These are phyloP conservation scores for Silene conica DNA, from an alignment of 148 eudicot species.

Conservation along the genomic window DNA sequence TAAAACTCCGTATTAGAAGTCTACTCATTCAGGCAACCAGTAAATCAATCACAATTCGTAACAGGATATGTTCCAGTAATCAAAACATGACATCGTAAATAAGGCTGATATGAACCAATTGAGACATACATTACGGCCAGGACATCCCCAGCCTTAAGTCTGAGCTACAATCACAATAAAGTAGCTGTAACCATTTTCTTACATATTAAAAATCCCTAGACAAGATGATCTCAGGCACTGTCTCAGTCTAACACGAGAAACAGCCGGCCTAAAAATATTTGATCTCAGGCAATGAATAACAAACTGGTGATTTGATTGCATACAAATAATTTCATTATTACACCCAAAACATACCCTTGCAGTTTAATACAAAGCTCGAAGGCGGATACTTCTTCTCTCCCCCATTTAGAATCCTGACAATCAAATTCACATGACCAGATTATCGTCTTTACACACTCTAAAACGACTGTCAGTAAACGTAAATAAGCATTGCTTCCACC, in stretches of 20 bases:
- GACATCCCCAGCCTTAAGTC: background rate
- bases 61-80: background rate
- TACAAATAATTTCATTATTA: background rate
- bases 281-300: background rate
- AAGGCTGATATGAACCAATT: background rate
- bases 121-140: background rate
- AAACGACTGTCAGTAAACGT: background rate
- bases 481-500: background rate
- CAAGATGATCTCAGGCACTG: background rate
- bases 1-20: too few species aligned
- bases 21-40: background rate
- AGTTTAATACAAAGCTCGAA: slow-evolving; percentile 67
- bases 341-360: slow-evolving; percentile 54
- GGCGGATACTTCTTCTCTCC: slow-evolving; percentile 68
- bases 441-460: background rate
- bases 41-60: background rate
- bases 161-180: background rate
- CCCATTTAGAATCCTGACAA: slow-evolving; percentile 46
- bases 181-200: background rate
- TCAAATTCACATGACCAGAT: background rate
- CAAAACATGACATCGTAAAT: background rate
- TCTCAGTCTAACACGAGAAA: background rate
- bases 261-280: background rate
- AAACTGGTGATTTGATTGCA: background rate
- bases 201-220: too few species aligned